phyloP scores from a whole-genome alignment of 2,329 filamentous ascomycete genomes.

The Triangularia verruculosa region DNA sequence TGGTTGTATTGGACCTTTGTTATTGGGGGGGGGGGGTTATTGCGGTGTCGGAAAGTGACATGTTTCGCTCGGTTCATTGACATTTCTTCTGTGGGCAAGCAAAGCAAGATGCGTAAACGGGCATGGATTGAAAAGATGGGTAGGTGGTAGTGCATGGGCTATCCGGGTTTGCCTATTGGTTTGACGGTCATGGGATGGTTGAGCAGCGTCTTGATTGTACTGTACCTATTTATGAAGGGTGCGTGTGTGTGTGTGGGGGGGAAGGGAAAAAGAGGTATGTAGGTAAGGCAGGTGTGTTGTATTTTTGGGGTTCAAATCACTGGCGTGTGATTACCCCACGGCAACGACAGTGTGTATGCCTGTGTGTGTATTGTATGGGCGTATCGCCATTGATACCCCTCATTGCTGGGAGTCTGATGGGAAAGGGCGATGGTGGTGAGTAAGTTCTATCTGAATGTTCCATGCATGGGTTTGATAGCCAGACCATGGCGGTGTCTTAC shows the following conservation, averaged over 20 bases:
- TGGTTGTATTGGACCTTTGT: not conserved
- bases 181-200: no score
- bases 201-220: no score
- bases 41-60: not conserved
- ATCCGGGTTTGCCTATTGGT: not conserved
- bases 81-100: not conserved
- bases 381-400: not conserved
- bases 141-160: not conserved
- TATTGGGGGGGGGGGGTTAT: not conserved
- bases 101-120: not conserved
- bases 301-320: no score
- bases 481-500: not conserved
- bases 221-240: not conserved
- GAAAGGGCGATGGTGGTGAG: not conserved
- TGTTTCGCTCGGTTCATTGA: not conserved
- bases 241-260: not conserved
- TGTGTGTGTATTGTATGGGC: not conserved
- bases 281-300: no score
- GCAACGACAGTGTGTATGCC: not conserved
- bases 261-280: no score
- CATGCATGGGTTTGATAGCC: not conserved
- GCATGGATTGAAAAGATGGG: not conserved
- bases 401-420: not conserved
- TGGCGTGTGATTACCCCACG: not conserved
- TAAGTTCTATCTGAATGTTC: not conserved